phyloP scores from a whole-genome alignment of 129 eudicot species.

The Flaveria sonorensis region DNA sequence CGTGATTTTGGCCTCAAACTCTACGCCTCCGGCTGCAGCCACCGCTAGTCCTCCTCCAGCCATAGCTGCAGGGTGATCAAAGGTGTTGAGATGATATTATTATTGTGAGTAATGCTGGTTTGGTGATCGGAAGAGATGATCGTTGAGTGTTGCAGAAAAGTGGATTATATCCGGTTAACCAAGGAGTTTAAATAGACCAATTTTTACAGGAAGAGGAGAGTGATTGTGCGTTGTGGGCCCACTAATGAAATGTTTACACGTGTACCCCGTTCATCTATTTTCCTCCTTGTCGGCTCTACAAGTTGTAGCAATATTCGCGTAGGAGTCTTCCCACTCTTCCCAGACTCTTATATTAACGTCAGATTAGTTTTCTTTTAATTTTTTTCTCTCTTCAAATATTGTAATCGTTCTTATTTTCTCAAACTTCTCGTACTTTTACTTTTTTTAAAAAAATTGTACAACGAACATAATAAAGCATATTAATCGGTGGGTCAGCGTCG shows the following conservation, averaged over 20 bases:
- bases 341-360: no score
- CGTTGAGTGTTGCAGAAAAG: background rate
- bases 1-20: slow-evolving; percentile 89
- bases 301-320: slow-evolving; percentile 21
- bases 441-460: no score
- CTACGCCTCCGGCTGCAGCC: slow-evolving; percentile 53
- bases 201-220: background rate
- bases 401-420: no score
- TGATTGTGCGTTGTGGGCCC: slow-evolving; percentile 29
- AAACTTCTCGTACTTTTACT: no score
- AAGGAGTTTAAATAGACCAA: slow-evolving; percentile 38
- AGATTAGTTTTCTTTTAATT: no score
- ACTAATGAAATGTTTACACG: slow-evolving; percentile 27
- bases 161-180: slow-evolving; percentile 16
- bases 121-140: background rate
- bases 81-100: no score
- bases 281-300: slow-evolving; percentile 40
- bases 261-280: slow-evolving; percentile 26
- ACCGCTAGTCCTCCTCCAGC: slow-evolving; percentile 78
- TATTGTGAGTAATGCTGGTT: background rate
- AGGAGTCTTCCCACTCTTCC: background rate
- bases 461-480: no score
- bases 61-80: slow-evolving; percentile 29
- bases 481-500: no score
- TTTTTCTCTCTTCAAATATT: no score